A percentile compares a stretch with the other conserved stretches of the same genome.
Conservation (phyloP, 805 yeast genomes). For the Yamadazyma ubonensis region DNA sequence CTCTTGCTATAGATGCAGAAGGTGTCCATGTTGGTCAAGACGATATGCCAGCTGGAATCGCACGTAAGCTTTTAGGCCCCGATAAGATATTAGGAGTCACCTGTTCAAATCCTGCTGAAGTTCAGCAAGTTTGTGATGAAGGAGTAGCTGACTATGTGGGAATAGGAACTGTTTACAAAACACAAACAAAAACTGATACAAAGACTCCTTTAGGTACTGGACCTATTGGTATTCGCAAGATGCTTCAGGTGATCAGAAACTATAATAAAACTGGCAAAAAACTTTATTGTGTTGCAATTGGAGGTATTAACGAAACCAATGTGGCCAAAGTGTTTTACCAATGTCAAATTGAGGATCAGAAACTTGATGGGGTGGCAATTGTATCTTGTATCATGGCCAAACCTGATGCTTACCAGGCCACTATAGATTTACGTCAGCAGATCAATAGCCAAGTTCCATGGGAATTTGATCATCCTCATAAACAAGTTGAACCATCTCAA, state of each 20-base stretch:
- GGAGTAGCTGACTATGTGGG: slow-evolving; percentile 77
- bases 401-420: slow-evolving; percentile 50
- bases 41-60: slow-evolving; percentile 67
- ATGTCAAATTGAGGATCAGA: slow-evolving; percentile 43
- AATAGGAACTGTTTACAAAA: slow-evolving; percentile 73
- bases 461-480: neutral
- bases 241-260: slow-evolving; percentile 47
- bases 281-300: slow-evolving; percentile 71
- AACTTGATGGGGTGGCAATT: slow-evolving; percentile 80
- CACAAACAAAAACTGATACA: slow-evolving; percentile 63
- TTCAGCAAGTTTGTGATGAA: slow-evolving; percentile 46
- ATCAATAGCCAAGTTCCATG: slow-evolving; percentile 18
- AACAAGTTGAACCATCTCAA: neutral
- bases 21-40: slow-evolving; percentile 94
- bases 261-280: slow-evolving; percentile 16
- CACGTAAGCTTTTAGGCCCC: slow-evolving; percentile 65
- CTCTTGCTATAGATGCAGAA: slow-evolving; percentile 84
- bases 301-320: slow-evolving; percentile 70
- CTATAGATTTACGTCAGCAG: slow-evolving; percentile 34
- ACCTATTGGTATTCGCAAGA: slow-evolving; percentile 57
- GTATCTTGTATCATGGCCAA: slow-evolving; percentile 83
- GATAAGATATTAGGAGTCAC: slow-evolving; percentile 79
- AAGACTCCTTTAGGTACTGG: slow-evolving; percentile 57
- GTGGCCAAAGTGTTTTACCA: slow-evolving; percentile 56
- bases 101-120: slow-evolving; percentile 59